Base-by-base conservation (phyloP, 1,139 yeast genomes). In the Suzukiozyma palmioleophila region DNA sequence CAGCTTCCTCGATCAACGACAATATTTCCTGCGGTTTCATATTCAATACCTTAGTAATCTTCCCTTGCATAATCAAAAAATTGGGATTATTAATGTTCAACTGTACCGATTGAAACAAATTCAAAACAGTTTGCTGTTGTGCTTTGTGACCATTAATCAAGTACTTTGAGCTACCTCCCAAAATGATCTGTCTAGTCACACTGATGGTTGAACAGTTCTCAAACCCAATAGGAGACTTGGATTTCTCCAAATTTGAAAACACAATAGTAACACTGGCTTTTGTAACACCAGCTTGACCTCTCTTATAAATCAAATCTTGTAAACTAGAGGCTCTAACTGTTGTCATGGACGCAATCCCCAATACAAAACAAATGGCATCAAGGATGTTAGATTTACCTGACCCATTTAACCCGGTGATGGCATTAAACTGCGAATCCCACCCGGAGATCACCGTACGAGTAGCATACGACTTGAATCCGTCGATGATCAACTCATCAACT, bases 201-300 rank as follows among this genome's bases (percentile, higher is more conserved):
- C 95, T 84, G 47, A 94, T 88, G 49, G 87, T 85, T 8, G 83
- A 69, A 44, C 82, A 77, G 39, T 81, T 80, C 51, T 85, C 94
- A 54, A 88, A 90, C 5, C 96, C 96, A 42, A 89, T 83, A 1
- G 97, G 97, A 0, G 94, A 81, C 48, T 79, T 83, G 3, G 77
- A 59, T 41, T 76, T 70, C 51, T 90, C 97, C 24, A 76, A 59
- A 54, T 92, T 94, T 60, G 90, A 95, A 57, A 94, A 94, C 2
- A 92, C 96, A 40, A 94, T 88, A 0, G 98, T 89, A 1, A 94
- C 98, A 56, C 95, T 84, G 1, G 98, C 98, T 58, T 89, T 90
- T 2, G 97, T 90, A 8, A 92, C 92, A 47, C 98, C 98, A 0
- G 98, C 97, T 58, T 92, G 98, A 8, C 98, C 98, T 51, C 97